Evolutionary conservation across 305 asterid species (phyloP).

Genomic region (Withania somnifera): DNA sequence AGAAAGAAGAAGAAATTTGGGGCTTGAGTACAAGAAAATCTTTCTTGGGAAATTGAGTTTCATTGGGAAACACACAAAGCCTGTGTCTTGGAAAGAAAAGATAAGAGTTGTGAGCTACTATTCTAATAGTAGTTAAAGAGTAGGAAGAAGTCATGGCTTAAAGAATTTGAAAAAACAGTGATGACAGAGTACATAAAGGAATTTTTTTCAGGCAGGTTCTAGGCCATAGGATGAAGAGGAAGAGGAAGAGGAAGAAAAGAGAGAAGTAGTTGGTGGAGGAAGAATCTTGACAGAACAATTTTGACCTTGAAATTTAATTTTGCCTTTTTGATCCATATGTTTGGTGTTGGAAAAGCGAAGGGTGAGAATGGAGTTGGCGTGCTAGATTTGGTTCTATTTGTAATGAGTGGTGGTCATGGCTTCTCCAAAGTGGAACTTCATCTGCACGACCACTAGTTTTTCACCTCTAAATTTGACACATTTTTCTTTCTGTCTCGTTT

Average conservation of each 20-base stretch:
- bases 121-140: slow-evolving; percentile 35
- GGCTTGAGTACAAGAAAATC: slow-evolving; percentile 29
- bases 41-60: slow-evolving; percentile 17
- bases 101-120: slow-evolving; percentile 19
- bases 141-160: slow-evolving; percentile 44
- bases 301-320: neutral
- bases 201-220: slow-evolving; percentile 25
- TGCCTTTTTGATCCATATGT: no score
- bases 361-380: slow-evolving; percentile 25
- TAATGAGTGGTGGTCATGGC: slow-evolving; percentile 45
- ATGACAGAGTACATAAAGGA: slow-evolving; percentile 16
- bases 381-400: slow-evolving; percentile 16
- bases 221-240: slow-evolving; percentile 41
- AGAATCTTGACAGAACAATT: neutral
- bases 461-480: neutral
- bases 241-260: slow-evolving; percentile 7
- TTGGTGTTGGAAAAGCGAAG: slow-evolving; percentile 11
- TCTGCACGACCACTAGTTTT: slow-evolving; percentile 16
- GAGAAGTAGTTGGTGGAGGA: slow-evolving; percentile 10
- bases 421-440: slow-evolving; percentile 8
- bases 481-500: neutral
- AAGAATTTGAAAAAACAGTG: neutral
- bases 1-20: slow-evolving; percentile 15
- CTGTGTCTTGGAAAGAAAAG: slow-evolving; percentile 21
- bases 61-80: slow-evolving; percentile 11